Evolutionary conservation across 495 filamentous ascomycete genomes (phyloP), one percentile per base, ranked within the genome.

Genomic region (Hypoxylon lienhwacheense): DNA sequence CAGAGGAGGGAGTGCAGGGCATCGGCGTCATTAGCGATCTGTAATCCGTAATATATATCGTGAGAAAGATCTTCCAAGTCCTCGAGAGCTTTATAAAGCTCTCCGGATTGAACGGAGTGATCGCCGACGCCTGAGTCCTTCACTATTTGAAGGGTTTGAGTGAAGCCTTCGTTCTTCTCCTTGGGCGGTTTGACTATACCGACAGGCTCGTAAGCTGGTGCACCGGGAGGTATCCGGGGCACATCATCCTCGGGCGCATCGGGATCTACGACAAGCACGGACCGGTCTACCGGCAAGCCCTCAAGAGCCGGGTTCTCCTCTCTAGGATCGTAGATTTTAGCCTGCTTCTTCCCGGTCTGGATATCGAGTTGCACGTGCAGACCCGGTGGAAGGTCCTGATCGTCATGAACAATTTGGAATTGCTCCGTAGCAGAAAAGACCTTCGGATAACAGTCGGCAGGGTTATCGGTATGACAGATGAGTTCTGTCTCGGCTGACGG

Each of bases 31-130:
- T 78, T 72, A 14, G 78, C 67, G 35, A 87, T 74, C 54, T 82
- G 79, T 5, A 83, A 68, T n/a, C 85, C 85, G 71, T 84, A 87
- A 70, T 86, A 85, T 55, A 85, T 78, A 58, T 84, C 83, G 63
- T 88, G 83, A 4, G 78, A 73, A 21, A 86, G 67, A 5, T 85
- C 82, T 35, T 76, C 72, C 7, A 88, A 73, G 33, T 71, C 67
- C 15, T 76, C 66, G 8, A 87, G 72, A 5, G 76, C 71, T 5
- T 51, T 45, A 32, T 73, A 69, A 2, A 74, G 57, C 20, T 66
- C 66, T 1, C 20, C 48, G 0, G 33, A 31, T 14, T 39, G 26
- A 32, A 14, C 20, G 7, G 43, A 47, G 24, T 42, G 17, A 12
- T 56, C 32, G 11, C 28, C 16, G 41, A 19, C 17, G 16, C n/a